Percentiles rank a stretch among this genome's conserved stretches.
Evolutionary conservation across 2,329 filamentous ascomycete genomes (phyloP).

Genomic region (Aureobasidium sp.): DNA sequence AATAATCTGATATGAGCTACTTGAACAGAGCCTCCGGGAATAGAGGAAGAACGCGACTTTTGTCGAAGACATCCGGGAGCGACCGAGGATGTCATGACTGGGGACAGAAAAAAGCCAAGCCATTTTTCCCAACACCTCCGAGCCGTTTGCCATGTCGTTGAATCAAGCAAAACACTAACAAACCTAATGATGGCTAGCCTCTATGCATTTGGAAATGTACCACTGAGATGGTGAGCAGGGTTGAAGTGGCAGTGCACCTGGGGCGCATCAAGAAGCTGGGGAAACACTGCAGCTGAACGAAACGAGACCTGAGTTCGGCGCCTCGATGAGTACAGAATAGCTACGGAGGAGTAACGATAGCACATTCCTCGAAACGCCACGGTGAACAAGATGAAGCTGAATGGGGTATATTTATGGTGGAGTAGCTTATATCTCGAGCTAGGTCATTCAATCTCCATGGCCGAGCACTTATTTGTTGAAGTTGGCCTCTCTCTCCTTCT

Average conservation of each 20-base stretch:
- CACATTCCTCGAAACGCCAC: background rate
- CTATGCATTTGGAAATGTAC: background rate
- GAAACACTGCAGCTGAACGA: background rate
- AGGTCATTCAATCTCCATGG: background rate
- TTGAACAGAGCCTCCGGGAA: background rate
- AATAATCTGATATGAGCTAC: conserved; percentile 1
- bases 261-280: background rate
- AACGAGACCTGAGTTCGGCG: background rate
- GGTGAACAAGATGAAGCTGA: background rate
- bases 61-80: background rate
- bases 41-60: conserved; percentile 2
- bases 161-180: conserved; percentile 7
- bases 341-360: background rate
- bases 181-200: background rate
- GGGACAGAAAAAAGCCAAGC: conserved; percentile 4
- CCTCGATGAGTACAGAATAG: background rate
- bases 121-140: conserved; percentile 4
- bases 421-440: background rate
- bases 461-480: background rate
- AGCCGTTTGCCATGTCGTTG: conserved; percentile 5
- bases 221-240: background rate
- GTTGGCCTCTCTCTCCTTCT: conserved; percentile 18
- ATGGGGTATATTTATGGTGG: background rate
- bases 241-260: background rate
- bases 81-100: conserved; percentile 7